These are phyloP conservation scores for Aspergillus aculeatinus DNA, from an alignment of 2,329 filamentous ascomycete species.

Conservation along the genomic window DNA sequence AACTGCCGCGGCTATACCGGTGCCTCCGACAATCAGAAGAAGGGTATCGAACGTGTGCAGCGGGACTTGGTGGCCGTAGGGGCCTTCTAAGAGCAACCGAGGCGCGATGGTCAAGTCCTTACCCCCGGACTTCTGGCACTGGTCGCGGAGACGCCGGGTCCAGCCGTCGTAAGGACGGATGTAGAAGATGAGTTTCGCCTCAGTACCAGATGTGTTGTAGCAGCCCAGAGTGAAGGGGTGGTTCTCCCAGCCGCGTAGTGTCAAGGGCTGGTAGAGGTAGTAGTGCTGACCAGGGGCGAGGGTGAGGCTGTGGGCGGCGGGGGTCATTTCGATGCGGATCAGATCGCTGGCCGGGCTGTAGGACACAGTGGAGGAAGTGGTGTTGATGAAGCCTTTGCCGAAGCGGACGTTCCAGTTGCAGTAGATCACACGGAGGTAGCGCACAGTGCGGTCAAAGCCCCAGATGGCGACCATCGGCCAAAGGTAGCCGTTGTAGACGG, in stretches of 20 bases:
- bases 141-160: constrained; percentile 1
- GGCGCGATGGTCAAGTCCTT: constrained; percentile 40
- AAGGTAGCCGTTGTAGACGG: constrained; percentile 49
- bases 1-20: constrained; percentile 37
- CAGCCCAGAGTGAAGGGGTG: constrained; percentile 48
- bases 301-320: not conserved
- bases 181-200: constrained; percentile 16
- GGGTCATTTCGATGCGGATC: not conserved
- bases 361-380: not conserved
- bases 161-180: constrained; percentile 34
- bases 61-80: constrained; percentile 44
- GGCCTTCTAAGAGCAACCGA: constrained; percentile 43
- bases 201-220: constrained; percentile 34
- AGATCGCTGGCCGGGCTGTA: not conserved
- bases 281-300: constrained; percentile 44
- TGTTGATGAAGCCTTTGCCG: not conserved
- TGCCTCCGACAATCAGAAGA: constrained; percentile 46
- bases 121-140: constrained; percentile 42
- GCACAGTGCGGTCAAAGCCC: constrained; percentile 43
- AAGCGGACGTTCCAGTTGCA: constrained; percentile 38
- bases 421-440: constrained; percentile 33
- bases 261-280: constrained; percentile 46
- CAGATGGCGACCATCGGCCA: constrained; percentile 51
- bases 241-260: constrained; percentile 46
- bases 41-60: constrained; percentile 48